A percentile compares a stretch with the other conserved stretches of the same genome.
Conservation (phyloP, 768 basidiomycete genomes). For the Mycena filopes region DNA sequence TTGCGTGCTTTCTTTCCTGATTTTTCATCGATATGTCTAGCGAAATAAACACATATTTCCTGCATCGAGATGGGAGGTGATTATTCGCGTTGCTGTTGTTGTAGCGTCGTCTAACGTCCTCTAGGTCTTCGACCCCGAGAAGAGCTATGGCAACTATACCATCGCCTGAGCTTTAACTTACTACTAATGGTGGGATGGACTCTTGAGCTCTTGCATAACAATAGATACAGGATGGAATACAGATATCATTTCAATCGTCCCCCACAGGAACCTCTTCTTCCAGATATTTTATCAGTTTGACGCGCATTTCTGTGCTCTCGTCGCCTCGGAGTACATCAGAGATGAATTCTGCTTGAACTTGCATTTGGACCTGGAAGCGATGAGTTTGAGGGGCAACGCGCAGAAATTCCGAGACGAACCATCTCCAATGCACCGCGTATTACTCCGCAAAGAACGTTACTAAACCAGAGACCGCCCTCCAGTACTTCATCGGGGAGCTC, state of each 20-base stretch:
- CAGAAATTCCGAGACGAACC: constrained; percentile 61
- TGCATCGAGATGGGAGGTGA: constrained; percentile 94
- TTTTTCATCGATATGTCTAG: too few relatives aligned
- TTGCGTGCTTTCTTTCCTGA: too few relatives aligned
- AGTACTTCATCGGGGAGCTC: constrained; percentile 94
- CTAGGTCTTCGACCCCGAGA: constrained; percentile 93
- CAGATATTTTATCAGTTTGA: constrained; percentile 88
- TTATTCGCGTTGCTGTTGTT: constrained; percentile 37
- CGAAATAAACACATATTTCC: constrained; percentile 98
- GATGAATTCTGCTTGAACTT: constrained; percentile 89
- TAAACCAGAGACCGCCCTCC: constrained; percentile 96
- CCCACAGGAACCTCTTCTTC: constrained; percentile 97
- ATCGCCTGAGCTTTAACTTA: constrained; percentile 55
- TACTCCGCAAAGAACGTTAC: constrained; percentile 95
- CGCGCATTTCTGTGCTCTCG: constrained; percentile 92
- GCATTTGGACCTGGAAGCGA: constrained; percentile 88
- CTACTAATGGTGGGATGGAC: neutral
- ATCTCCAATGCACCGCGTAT: constrained; percentile 94
- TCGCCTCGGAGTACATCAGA: constrained; percentile 94
- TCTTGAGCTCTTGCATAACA: neutral
- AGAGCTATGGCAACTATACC: constrained; percentile 92
- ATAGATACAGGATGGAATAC: constrained; percentile 21
- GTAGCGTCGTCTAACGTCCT: neutral
- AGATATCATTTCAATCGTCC: constrained; percentile 89
- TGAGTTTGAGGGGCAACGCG: constrained; percentile 15